phyloP scores from a whole-genome alignment of 2,329 filamentous ascomycete species.

The Dryadomyces quercus-mongolicae region DNA sequence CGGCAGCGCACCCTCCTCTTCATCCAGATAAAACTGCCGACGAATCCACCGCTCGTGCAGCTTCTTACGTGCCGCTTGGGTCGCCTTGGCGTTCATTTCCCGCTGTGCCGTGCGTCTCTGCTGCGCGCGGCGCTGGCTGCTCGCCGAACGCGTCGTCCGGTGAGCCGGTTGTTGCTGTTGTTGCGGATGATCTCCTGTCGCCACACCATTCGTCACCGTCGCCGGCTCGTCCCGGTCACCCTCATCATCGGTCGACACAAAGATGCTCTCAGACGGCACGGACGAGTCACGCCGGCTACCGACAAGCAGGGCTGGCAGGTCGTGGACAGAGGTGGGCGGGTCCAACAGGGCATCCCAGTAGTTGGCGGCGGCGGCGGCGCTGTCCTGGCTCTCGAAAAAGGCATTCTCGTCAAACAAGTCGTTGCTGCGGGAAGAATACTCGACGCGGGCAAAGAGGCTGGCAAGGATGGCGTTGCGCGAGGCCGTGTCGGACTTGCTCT shows the following conservation, averaged over 20 bases:
- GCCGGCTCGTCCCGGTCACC: not conserved
- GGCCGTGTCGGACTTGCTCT: conserved; percentile 11
- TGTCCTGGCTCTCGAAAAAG: not conserved
- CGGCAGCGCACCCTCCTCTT: conserved; percentile 63
- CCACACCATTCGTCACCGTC: no score
- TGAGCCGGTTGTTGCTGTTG: no score
- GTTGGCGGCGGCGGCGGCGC: conserved; percentile 13
- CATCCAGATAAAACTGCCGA: conserved; percentile 70
- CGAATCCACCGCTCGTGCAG: conserved; percentile 64
- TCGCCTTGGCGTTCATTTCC: conserved; percentile 25
- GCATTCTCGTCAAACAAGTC: not conserved
- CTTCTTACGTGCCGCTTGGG: conserved; percentile 31
- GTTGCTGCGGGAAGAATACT: conserved; percentile 4
- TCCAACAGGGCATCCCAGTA: conserved; percentile 33
- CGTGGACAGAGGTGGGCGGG: conserved; percentile 30
- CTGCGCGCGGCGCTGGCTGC: not conserved
- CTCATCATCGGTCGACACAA: conserved; percentile 2
- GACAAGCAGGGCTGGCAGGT: conserved; percentile 27
- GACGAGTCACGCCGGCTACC: conserved; percentile 14
- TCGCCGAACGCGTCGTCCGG: not conserved
- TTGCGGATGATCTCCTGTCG: no score
- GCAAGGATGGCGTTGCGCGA: conserved; percentile 11
- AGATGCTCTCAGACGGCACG: not conserved
- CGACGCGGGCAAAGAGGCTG: conserved; percentile 28
- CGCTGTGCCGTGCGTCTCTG: conserved; percentile 11